phyloP scores from a whole-genome alignment of 768 basidiomycete genomes.

The Glaciozyma antarctica region DNA sequence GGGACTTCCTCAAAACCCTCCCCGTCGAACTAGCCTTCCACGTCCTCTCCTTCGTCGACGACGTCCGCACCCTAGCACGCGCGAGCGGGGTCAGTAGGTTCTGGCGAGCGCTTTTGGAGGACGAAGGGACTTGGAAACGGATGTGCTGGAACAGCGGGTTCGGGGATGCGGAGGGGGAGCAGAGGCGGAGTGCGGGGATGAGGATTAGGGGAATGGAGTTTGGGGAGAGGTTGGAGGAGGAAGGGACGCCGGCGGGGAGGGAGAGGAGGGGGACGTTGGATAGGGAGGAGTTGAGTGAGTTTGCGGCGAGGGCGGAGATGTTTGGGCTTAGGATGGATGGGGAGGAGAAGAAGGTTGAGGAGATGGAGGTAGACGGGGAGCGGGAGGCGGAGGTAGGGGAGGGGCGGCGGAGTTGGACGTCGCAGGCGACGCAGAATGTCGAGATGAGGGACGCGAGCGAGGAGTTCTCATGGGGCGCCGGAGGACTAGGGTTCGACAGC shows the following conservation, averaged over 20 bases:
- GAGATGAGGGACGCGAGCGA: too few relatives aligned
- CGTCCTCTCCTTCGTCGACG: slow-evolving; percentile 65
- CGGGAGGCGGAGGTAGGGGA: not conserved
- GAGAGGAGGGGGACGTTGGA: slow-evolving; percentile 27
- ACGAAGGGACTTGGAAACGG: slow-evolving; percentile 69
- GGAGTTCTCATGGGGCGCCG: too few relatives aligned
- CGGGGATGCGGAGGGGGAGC: slow-evolving; percentile 13
- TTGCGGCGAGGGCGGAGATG: slow-evolving; percentile 21
- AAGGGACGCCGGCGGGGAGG: slow-evolving; percentile 26
- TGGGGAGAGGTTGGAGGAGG: slow-evolving; percentile 11
- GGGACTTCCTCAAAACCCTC: slow-evolving; percentile 46
- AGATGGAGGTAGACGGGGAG: not conserved
- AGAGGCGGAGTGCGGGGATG: not conserved
- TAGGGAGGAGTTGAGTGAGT: slow-evolving; percentile 14
- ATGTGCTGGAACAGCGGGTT: slow-evolving; percentile 58
- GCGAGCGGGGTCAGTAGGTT: slow-evolving; percentile 59
- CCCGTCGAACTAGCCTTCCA: slow-evolving; percentile 65
- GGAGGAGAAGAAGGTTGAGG: not conserved
- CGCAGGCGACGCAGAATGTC: too few relatives aligned
- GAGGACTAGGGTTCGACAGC: too few relatives aligned
- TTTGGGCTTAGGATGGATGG: slow-evolving; percentile 2
- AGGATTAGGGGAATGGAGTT: slow-evolving; percentile 20
- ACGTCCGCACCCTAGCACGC: slow-evolving; percentile 59
- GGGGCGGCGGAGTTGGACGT: not conserved
- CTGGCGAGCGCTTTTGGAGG: slow-evolving; percentile 62